Conservation (phyloP, 139 green algal genomes). For the Desmodesmus armatus region DNA sequence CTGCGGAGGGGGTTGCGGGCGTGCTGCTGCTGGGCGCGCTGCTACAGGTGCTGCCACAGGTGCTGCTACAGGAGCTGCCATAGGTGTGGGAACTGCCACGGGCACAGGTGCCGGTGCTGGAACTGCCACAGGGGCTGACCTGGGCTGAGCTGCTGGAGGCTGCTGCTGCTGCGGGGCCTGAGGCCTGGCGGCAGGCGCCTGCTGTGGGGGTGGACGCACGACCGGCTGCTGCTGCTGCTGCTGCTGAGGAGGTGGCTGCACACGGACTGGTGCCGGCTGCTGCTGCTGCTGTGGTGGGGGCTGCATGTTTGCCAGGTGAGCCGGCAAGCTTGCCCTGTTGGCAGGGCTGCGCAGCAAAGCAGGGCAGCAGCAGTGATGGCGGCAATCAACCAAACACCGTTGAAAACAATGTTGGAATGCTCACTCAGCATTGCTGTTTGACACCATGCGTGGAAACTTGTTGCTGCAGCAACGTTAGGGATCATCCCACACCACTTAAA, state of each 20-base stretch:
- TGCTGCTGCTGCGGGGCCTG: not conserved
- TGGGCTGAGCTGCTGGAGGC: not conserved
- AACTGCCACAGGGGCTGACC: not conserved
- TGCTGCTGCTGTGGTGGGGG: constrained; percentile 7
- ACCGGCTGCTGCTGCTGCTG: not conserved
- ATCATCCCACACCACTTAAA: too few species aligned
- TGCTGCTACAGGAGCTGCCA: not conserved
- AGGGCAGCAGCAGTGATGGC: not conserved
- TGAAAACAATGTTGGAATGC: too few species aligned
- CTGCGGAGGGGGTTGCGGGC: not conserved
- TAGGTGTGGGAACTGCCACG: not conserved
- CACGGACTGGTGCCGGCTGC: not conserved
- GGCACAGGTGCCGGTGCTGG: not conserved
- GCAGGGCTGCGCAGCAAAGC: not conserved
- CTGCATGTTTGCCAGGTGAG: not conserved
- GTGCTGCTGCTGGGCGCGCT: not conserved
- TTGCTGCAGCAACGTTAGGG: not conserved
- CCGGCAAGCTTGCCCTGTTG: not conserved
- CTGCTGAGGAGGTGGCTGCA: not conserved
- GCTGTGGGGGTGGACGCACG: not conserved
- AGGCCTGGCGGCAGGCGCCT: not conserved
- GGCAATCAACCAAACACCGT: too few species aligned
- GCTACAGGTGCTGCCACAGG: not conserved
- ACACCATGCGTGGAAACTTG: not conserved
- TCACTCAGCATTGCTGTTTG: not conserved